phyloP scores from a whole-genome alignment of 495 filamentous ascomycete species.

The Rhizodiscina lignyota region DNA sequence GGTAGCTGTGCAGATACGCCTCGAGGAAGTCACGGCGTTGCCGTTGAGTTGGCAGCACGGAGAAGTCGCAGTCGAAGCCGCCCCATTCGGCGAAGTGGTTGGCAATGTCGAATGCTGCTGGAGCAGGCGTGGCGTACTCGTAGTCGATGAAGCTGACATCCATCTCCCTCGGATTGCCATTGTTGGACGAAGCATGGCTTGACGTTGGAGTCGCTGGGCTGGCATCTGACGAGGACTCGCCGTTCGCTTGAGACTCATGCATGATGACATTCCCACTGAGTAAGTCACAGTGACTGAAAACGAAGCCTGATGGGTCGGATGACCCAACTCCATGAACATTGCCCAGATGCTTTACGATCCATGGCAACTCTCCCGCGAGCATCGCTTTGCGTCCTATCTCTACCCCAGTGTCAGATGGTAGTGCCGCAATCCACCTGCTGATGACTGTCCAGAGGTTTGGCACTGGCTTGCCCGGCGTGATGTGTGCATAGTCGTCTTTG shows the following conservation, averaged over 20 bases:
- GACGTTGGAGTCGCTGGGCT: conserved; percentile 12
- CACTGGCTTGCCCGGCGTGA: conserved; percentile 18
- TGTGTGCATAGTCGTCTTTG: conserved; percentile 3
- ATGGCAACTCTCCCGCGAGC: conserved; percentile 60
- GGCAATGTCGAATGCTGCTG: conserved; percentile 94
- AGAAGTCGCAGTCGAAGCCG: conserved; percentile 88
- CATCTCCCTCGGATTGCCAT: not conserved
- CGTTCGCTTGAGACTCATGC: not conserved
- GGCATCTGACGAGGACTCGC: conserved; percentile 20
- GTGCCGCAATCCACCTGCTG: conserved; percentile 84
- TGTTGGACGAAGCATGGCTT: not conserved
- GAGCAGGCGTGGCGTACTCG: conserved; percentile 76
- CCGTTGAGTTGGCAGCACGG: conserved; percentile 58
- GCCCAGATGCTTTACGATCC: conserved; percentile 50
- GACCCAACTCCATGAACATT: conserved; percentile 55
- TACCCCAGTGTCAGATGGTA: conserved; percentile 52
- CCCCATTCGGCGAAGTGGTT: conserved; percentile 99
- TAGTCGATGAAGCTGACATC: conserved; percentile 89
- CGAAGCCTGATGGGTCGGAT: conserved; percentile 48
- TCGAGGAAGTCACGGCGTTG: conserved; percentile 68
- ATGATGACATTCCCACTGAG: conserved; percentile 92
- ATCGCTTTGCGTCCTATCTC: conserved; percentile 46
- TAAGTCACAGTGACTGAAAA: conserved; percentile 93
- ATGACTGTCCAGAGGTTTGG: conserved; percentile 87
- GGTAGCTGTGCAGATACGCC: conserved; percentile 56